Base-by-base conservation (phyloP, 768 basidiomycete species). In the Phylloporus sp. region DNA sequence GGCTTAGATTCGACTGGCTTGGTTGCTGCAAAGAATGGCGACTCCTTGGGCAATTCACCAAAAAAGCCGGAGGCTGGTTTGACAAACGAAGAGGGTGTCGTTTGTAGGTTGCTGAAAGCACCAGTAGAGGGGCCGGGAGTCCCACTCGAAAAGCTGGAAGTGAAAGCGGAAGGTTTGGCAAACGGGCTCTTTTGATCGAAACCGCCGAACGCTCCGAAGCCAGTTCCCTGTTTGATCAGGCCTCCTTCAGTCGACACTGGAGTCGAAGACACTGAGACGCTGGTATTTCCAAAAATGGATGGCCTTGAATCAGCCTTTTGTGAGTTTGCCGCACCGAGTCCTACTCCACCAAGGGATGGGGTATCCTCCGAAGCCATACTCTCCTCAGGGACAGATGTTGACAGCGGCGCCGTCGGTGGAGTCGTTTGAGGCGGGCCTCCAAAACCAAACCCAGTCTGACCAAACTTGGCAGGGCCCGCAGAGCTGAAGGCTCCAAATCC, bases 401-500 rank as follows among this genome's bases (percentile, higher is more conserved):
- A 24, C 4, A 57, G 36, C 12, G 49, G 13, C 0, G 23, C 9
- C 1, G 41, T 18, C 5, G 59, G 20, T 28, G 48, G 28, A 6
- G 27, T n/a, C 12, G 44, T 20, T 52, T 63, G 59, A 16, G 39
- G 22, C n/a, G 52, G 41, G 5, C 26, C 54, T 24, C 53, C 56
- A 18, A 63, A 61, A 22, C 59, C 50, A 8, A 70, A 68, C 5
- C 58, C 32, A 3, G 71, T 24, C 20, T 65, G 61, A 18, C 72
- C 67, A 40, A 75, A 75, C 31, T 70, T 60, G 5, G 60, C 55
- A 6, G 65, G 67, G 16, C 58, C 62, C 10, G 63, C 44, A 2
- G 72, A 69, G 6, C 64, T 61, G 36, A 69, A 68, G 8, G 65
- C 62, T 4, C 66, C 71, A 52, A 74, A 73, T 22, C 70, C 70